Evolutionary conservation across 2,329 filamentous ascomycete species (phyloP).

Genomic region (Fusarium coffeatum): DNA sequence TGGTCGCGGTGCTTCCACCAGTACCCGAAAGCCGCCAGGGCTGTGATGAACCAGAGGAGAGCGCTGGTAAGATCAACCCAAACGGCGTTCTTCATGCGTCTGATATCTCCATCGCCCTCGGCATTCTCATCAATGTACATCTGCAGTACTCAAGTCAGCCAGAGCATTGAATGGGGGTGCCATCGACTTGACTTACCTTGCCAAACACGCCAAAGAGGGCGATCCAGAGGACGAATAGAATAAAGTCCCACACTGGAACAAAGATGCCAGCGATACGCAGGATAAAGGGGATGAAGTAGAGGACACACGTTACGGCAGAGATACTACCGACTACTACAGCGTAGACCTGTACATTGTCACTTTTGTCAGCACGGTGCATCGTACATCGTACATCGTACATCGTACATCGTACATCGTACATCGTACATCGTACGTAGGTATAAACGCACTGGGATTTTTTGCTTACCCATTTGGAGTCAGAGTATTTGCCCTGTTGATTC

Average conservation of each 20-base stretch:
- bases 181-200: constrained; percentile 57
- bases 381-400: background rate
- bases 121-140: constrained; percentile 79
- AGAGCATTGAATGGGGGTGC: background rate
- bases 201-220: constrained; percentile 87
- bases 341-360: constrained; percentile 64
- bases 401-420: background rate
- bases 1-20: constrained; percentile 68
- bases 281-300: constrained; percentile 75
- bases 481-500: constrained; percentile 59
- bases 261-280: constrained; percentile 59
- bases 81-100: constrained; percentile 86
- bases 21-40: constrained; percentile 65
- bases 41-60: constrained; percentile 78
- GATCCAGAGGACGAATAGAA: constrained; percentile 83
- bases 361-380: constrained; percentile 21
- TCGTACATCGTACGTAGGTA: background rate
- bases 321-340: constrained; percentile 77
- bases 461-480: constrained; percentile 77
- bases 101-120: constrained; percentile 71
- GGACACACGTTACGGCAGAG: constrained; percentile 70
- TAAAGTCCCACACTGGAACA: constrained; percentile 74
- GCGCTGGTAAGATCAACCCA: constrained; percentile 84
- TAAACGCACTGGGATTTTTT: background rate
- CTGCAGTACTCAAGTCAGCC: constrained; percentile 46